A percentile compares a stretch with the other conserved stretches of the same genome.
Evolutionary conservation across 2,329 filamentous ascomycete species (phyloP).

Genomic region (Trichoderma lentiforme): DNA sequence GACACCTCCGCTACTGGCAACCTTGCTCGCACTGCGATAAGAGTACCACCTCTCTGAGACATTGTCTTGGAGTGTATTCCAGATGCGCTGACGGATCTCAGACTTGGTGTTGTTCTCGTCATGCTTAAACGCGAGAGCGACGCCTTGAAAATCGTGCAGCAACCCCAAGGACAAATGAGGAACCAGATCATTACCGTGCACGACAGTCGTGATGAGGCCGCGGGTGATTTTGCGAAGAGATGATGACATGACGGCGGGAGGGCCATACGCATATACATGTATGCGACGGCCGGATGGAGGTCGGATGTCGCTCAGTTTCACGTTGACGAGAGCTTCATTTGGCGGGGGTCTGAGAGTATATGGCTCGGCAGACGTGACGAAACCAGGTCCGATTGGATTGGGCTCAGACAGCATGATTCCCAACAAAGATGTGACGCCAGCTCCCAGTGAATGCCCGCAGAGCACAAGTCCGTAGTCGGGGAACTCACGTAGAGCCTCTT

Average conservation of each 20-base stretch:
- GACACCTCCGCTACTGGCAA: slow-evolving; percentile 31
- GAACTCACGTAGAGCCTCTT: slow-evolving; percentile 63
- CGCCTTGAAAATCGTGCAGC: slow-evolving; percentile 70
- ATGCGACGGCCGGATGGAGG: slow-evolving; percentile 68
- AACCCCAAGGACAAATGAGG: slow-evolving; percentile 71
- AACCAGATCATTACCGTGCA: slow-evolving; percentile 71
- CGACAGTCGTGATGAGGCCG: slow-evolving; percentile 70
- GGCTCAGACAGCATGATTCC: slow-evolving; percentile 70
- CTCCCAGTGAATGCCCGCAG: slow-evolving; percentile 67
- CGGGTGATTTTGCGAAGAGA: slow-evolving; percentile 67
- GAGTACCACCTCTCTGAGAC: slow-evolving; percentile 59
- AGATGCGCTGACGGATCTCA: slow-evolving; percentile 64
- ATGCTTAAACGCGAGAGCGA: slow-evolving; percentile 69
- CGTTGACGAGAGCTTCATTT: slow-evolving; percentile 28
- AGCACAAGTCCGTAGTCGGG: slow-evolving; percentile 67
- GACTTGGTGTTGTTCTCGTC: slow-evolving; percentile 65
- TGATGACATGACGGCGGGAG: slow-evolving; percentile 68
- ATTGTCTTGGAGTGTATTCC: slow-evolving; percentile 61
- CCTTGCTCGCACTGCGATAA: slow-evolving; percentile 31
- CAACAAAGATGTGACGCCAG: slow-evolving; percentile 65
- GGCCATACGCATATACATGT: slow-evolving; percentile 76
- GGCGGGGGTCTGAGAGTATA: slow-evolving; percentile 42
- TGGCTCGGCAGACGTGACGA: slow-evolving; percentile 57
- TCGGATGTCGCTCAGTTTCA: slow-evolving; percentile 38
- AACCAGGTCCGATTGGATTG: slow-evolving; percentile 51